Conservation (phyloP, 768 basidiomycete genomes). For the Xerocomellus chrysenteron region DNA sequence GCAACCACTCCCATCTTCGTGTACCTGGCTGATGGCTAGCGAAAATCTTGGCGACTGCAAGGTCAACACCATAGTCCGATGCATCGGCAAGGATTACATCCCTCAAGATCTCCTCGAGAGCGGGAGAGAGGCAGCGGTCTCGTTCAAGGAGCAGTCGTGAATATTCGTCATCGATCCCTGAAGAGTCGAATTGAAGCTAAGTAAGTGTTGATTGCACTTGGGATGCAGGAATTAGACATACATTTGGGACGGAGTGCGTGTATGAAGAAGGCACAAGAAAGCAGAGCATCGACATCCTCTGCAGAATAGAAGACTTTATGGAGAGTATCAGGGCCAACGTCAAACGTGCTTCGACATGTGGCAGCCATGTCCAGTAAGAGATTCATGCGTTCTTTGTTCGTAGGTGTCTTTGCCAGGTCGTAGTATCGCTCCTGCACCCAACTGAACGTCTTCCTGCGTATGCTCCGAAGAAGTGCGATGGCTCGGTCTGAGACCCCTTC, state of each 20-base stretch:
- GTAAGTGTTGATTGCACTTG: no score
- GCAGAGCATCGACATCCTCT: background rate
- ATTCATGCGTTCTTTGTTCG: background rate
- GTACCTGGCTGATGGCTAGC: background rate
- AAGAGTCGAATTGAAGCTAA: background rate
- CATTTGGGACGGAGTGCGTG: no score
- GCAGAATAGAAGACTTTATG: background rate
- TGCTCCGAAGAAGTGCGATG: background rate
- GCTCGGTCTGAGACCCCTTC: background rate
- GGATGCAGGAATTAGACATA: background rate
- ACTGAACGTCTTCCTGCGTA: background rate
- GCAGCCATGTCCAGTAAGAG: background rate
- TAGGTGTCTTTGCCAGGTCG: background rate
- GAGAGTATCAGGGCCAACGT: background rate
- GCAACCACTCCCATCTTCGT: background rate
- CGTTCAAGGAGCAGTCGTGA: background rate
- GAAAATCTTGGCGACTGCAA: background rate
- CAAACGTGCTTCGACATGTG: background rate
- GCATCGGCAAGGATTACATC: background rate
- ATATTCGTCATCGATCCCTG: background rate
- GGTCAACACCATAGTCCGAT: background rate
- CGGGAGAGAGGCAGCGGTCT: background rate
- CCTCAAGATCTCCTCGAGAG: background rate
- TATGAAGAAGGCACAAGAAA: background rate
- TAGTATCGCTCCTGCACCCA: background rate